Evolutionary conservation across 352 stramenopile genomes (phyloP).

Genomic region (Phytophthora megakarya): DNA sequence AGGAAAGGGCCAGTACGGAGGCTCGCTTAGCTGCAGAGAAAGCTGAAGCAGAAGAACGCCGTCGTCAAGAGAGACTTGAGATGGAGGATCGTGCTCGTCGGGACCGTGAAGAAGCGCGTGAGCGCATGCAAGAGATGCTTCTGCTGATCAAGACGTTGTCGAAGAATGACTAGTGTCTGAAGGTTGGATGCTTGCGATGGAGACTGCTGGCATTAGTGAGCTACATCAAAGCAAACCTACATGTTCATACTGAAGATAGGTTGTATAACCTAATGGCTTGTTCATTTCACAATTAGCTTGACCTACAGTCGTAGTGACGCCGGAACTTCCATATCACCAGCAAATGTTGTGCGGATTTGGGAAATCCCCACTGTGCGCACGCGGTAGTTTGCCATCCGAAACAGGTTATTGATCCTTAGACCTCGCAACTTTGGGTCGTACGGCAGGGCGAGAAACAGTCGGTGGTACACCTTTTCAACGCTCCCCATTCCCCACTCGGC

Average conservation of each 20-base stretch:
- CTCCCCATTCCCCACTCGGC: slow-evolving; percentile 3
- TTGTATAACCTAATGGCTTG: too few relatives aligned
- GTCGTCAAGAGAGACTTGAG: slow-evolving; percentile 4
- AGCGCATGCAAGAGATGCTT: not conserved
- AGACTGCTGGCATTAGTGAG: too few relatives aligned
- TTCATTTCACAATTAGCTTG: too few relatives aligned
- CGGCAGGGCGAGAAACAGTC: not conserved
- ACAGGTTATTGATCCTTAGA: not conserved
- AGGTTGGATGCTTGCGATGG: too few relatives aligned
- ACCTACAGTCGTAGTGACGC: not conserved
- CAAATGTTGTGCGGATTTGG: not conserved
- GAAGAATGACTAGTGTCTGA: not conserved
- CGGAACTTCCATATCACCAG: not conserved
- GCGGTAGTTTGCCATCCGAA: slow-evolving; percentile 11
- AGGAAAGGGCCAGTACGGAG: not conserved
- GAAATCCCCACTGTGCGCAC: slow-evolving; percentile 14
- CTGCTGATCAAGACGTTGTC: not conserved
- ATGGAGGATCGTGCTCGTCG: not conserved
- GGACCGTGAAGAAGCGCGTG: not conserved
- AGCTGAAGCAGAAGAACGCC: not conserved
- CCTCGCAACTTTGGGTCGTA: not conserved
- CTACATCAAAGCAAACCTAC: too few relatives aligned
- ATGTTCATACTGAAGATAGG: too few relatives aligned
- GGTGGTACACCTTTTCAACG: slow-evolving; percentile 8
- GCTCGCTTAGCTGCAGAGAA: not conserved